Evolutionary conservation across 2,329 filamentous ascomycete genomes (phyloP).

Genomic region (Aspergillus chevalieri): DNA sequence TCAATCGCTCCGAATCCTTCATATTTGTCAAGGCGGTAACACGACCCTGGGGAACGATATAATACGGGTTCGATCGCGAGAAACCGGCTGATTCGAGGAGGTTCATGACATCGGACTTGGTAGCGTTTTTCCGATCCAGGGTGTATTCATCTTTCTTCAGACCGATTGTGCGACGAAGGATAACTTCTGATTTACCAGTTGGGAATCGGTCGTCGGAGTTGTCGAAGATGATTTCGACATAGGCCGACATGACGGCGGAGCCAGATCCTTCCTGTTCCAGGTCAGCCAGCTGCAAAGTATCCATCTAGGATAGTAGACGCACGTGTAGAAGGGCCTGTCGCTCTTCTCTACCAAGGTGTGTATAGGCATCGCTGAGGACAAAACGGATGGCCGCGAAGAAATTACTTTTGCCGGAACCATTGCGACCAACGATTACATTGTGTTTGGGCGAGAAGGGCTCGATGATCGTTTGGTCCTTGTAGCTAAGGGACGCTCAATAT

Average conservation of each 20-base stretch:
- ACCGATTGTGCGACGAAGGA: conserved; percentile 88
- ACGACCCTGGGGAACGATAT: conserved; percentile 95
- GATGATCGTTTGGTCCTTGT: conserved; percentile 99
- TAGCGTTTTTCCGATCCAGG: conserved; percentile 91
- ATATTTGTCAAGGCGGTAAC: conserved; percentile 96
- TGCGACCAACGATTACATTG: conserved; percentile 97
- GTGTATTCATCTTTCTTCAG: conserved; percentile 99
- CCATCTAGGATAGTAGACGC: conserved; percentile 16
- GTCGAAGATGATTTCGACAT: conserved; percentile 98
- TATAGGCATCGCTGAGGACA: conserved; percentile 95
- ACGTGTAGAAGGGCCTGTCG: conserved; percentile 87
- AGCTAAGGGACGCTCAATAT: conserved; percentile 50
- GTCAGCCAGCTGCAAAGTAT: conserved; percentile 19
- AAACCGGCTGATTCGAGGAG: conserved; percentile 93
- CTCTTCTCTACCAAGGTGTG: conserved; percentile 90
- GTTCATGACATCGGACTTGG: conserved; percentile 90
- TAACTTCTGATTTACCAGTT: conserved; percentile 83
- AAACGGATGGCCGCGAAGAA: conserved; percentile 99
- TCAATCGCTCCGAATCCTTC: conserved; percentile 89
- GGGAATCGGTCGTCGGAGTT: conserved; percentile 94
- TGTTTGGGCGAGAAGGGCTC: conserved; percentile 96
- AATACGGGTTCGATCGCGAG: conserved; percentile 95
- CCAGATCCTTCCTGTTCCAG: conserved; percentile 72
- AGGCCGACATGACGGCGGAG: conserved; percentile 97
- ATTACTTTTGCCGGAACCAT: conserved; percentile 98